phyloP scores from a whole-genome alignment of 495 filamentous ascomycete species.

The Hypoxylon lenormandii region DNA sequence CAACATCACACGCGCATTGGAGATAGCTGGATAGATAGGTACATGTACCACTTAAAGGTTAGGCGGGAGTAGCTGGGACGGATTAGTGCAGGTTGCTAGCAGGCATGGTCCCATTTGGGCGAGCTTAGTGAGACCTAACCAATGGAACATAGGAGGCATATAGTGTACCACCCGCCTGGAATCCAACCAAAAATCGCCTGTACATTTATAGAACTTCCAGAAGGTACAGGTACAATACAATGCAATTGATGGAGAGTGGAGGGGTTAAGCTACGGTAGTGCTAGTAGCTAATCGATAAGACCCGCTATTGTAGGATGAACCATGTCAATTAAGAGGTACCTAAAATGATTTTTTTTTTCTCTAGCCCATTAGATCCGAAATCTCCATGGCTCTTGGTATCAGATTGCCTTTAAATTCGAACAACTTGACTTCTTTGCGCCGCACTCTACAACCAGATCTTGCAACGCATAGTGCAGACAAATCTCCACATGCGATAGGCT shows the following conservation, averaged over 20 bases:
- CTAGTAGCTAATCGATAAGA: constrained; percentile 35
- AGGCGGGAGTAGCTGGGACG: constrained; percentile 7
- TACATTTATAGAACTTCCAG: no score
- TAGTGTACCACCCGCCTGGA: background rate
- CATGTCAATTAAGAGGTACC: constrained; percentile 32
- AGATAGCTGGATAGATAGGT: background rate
- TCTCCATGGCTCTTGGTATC: constrained; percentile 25
- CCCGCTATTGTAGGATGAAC: constrained; percentile 19
- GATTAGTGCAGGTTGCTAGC: constrained; percentile 9
- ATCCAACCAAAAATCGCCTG: no score
- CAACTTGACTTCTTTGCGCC: constrained; percentile 14
- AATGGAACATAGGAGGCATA: constrained; percentile 12
- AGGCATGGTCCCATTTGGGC: constrained; percentile 4
- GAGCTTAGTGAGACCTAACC: constrained; percentile 20
- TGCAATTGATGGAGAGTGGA: background rate
- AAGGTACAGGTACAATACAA: background rate
- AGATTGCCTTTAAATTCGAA: constrained; percentile 23
- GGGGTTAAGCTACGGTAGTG: background rate
- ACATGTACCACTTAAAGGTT: background rate
- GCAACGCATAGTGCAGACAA: background rate
- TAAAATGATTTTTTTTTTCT: constrained; percentile 22
- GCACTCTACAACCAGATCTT: constrained; percentile 2
- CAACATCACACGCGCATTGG: constrained; percentile 2
- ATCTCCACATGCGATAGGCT: background rate
- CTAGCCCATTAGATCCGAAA: constrained; percentile 20